Percentiles rank a stretch among this genome's conserved stretches.
Conservation (phyloP, 1,284 basidiomycete genomes). For the Boletus semigastroideus region DNA sequence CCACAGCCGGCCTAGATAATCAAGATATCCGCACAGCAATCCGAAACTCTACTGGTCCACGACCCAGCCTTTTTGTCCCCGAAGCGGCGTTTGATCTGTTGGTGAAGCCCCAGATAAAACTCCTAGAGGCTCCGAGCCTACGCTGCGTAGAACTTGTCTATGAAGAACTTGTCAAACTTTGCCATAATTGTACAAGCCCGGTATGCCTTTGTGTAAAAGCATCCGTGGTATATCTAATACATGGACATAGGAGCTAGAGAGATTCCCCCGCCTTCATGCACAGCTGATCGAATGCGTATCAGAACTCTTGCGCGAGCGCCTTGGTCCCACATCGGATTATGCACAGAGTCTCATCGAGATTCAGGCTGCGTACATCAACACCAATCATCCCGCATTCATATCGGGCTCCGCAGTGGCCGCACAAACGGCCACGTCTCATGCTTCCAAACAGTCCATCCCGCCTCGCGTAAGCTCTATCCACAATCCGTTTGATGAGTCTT, state of each 20-base stretch:
- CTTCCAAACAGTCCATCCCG: slow-evolving; percentile 41
- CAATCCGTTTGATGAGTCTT: slow-evolving; percentile 6
- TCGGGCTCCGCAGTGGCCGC: slow-evolving; percentile 64
- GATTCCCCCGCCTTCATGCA: slow-evolving; percentile 92
- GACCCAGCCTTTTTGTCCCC: slow-evolving; percentile 95
- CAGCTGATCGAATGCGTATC: slow-evolving; percentile 98
- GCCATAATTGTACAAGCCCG: slow-evolving; percentile 93
- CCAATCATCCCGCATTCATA: slow-evolving; percentile 92
- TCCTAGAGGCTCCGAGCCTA: slow-evolving; percentile 90
- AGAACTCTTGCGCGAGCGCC: slow-evolving; percentile 90
- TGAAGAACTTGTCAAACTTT: slow-evolving; percentile 99
- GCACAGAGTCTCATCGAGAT: slow-evolving; percentile 95
- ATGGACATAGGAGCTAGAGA: slow-evolving; percentile 80
- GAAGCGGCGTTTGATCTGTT: slow-evolving; percentile 97
- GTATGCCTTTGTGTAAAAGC: slow-evolving; percentile 41
- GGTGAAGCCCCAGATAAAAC: slow-evolving; percentile 98
- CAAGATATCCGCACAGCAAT: slow-evolving; percentile 98
- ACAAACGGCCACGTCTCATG: slow-evolving; percentile 43
- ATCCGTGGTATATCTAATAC: slow-evolving; percentile 8
- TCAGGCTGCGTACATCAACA: slow-evolving; percentile 99
- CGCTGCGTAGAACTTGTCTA: slow-evolving; percentile 98
- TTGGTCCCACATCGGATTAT: slow-evolving; percentile 96
- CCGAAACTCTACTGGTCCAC: slow-evolving; percentile 95
- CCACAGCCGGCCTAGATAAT: slow-evolving; percentile 87
- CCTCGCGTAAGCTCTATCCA: slow-evolving; percentile 49